Evolutionary conservation across 2,329 filamentous ascomycete genomes (phyloP), one percentile per base, ranked within the genome.

Genomic region (Nigrospora oryzae): DNA sequence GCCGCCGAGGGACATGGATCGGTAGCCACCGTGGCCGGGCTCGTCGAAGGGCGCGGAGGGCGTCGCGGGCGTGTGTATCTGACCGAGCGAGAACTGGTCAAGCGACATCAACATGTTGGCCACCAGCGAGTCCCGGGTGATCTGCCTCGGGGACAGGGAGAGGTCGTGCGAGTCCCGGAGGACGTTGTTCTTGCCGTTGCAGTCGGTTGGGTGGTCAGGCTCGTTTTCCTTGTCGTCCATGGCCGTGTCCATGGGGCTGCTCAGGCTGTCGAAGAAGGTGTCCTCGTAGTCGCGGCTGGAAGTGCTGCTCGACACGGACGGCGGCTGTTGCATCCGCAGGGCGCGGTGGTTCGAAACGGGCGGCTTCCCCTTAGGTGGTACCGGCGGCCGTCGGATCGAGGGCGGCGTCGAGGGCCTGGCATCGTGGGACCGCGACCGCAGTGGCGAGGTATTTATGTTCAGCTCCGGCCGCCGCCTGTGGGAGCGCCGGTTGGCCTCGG

Each of bases 21-120:
- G 49, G 45, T 51, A 51, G 37, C 47, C 45, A 53, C 60, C 50
- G 46, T 61, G 57, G 48, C 61, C 57, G 38, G 52, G 56, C 43
- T 73, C 67, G 51, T 67, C 65, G 43, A 62, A 48, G 10, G 46
- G 46, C 28, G 46, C 68, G 40, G 57, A 53, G 28, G 58, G 49
- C 5, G 56, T 53, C 35, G 58, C 51, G 14, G 59, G 53, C 6
- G 61, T 58, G 48, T 56, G 57, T 38, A 66, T 59, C 53, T 75
- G 70, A 38, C 64, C 71, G 54, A 78, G 73, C 36, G 79, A 83
- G 59, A 91, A 81, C 63, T 91, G 86, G 65, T 95, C 91, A 51
- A 98, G 82, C 36, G 90, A 95, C 52, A 93, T 74, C 49, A 97
- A 81, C 84, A 98, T 93, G 64, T 96, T 95, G 65, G 93, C 86